These are phyloP conservation scores for Tulasnella sp. DNA, from an alignment of 768 basidiomycete species.

Conservation along the genomic window DNA sequence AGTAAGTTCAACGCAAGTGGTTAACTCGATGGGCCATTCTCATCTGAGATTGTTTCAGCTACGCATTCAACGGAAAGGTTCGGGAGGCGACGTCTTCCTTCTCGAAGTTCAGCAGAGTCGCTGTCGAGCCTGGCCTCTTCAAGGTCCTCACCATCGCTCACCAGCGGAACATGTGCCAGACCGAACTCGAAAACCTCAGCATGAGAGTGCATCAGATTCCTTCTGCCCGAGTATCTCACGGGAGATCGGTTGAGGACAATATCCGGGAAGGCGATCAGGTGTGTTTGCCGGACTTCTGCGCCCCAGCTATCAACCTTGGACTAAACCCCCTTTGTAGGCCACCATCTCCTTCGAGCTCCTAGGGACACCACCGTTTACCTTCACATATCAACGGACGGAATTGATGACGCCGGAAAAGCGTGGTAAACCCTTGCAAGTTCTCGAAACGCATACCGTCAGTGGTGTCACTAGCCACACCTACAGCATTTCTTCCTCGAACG, in stretches of 20 bases:
- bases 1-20: conserved; percentile 39
- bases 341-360: conserved; percentile 85
- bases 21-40: conserved; percentile 15
- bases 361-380: conserved; percentile 92
- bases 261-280: conserved; percentile 73
- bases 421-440: conserved; percentile 62
- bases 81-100: conserved; percentile 65
- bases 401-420: conserved; percentile 47
- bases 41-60: conserved; percentile 41
- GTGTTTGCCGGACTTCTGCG: neutral
- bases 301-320: neutral
- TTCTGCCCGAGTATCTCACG: conserved; percentile 80
- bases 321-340: conserved; percentile 45
- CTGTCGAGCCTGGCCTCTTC: conserved; percentile 77
- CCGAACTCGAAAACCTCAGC: conserved; percentile 63
- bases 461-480: conserved; percentile 67
- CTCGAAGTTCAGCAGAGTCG: conserved; percentile 78
- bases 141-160: conserved; percentile 82
- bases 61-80: conserved; percentile 68
- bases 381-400: conserved; percentile 86
- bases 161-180: conserved; percentile 87
- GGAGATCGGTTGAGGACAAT: conserved; percentile 70
- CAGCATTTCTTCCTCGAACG: conserved; percentile 83
- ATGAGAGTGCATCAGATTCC: conserved; percentile 76
- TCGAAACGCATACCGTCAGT: conserved; percentile 87